These are phyloP conservation scores for Neospermospora avenae DNA, from an alignment of 2,329 filamentous ascomycete species.

Conservation along the genomic window DNA sequence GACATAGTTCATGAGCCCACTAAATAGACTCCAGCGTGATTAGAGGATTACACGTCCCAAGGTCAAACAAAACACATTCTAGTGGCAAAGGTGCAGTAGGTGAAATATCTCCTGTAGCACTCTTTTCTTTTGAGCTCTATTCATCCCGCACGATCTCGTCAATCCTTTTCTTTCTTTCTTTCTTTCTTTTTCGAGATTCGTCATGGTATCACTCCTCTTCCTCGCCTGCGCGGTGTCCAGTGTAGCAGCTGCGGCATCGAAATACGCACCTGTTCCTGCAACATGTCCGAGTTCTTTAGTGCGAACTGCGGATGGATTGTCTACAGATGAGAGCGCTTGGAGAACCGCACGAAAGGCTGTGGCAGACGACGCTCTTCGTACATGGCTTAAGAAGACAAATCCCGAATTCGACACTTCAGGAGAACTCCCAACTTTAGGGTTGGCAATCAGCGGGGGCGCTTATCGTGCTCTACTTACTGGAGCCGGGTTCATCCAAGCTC, in stretches of 20 bases:
- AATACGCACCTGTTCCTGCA: conserved; percentile 9
- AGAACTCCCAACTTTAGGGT: conserved; percentile 24
- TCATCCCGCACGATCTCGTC: no score
- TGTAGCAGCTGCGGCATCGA: not conserved
- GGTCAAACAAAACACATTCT: no score
- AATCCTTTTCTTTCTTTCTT: no score
- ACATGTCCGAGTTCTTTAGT: conserved; percentile 11
- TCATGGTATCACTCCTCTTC: not conserved
- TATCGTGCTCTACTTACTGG: conserved; percentile 31
- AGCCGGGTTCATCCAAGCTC: conserved; percentile 28
- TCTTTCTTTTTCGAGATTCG: not conserved
- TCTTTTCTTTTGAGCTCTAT: no score
- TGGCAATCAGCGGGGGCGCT: conserved; percentile 31
- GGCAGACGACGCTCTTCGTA: conserved; percentile 7
- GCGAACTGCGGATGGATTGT: conserved; percentile 9
- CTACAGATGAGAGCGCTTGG: conserved; percentile 6
- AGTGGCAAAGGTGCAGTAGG: no score
- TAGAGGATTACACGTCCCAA: no score
- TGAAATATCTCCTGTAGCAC: no score
- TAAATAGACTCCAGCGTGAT: no score
- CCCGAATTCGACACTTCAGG: not conserved
- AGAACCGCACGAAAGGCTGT: conserved; percentile 10
- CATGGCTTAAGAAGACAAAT: conserved; percentile 12
- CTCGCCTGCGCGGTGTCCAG: not conserved
- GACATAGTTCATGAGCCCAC: no score